Percentiles rank a stretch among this genome's conserved stretches.
These are phyloP conservation scores for Sclerotinia subarctica DNA, from an alignment of 2,329 filamentous ascomycete species.

Conservation along the genomic window DNA sequence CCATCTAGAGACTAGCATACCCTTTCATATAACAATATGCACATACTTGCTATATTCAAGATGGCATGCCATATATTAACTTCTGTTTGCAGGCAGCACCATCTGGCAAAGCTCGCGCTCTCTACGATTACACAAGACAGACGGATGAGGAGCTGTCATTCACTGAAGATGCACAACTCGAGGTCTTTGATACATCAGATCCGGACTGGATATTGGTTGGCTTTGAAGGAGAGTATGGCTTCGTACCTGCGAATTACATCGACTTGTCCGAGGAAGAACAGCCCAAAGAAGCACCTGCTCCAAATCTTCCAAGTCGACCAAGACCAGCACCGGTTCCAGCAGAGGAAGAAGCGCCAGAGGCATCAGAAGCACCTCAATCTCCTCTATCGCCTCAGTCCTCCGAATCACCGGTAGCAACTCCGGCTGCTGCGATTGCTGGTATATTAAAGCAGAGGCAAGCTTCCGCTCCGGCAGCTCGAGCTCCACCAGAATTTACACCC, in stretches of 20 bases:
- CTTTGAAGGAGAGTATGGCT: slow-evolving; percentile 80
- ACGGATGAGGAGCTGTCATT: slow-evolving; percentile 98
- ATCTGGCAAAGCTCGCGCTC: slow-evolving; percentile 71
- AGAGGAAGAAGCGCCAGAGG: slow-evolving; percentile 24
- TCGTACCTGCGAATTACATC: slow-evolving; percentile 95
- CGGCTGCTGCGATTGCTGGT: slow-evolving; percentile 49
- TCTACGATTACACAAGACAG: slow-evolving; percentile 97
- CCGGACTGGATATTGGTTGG: slow-evolving; percentile 96
- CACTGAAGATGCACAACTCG: slow-evolving; percentile 76
- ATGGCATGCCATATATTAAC: slow-evolving; percentile 22
- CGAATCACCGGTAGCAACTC: slow-evolving; percentile 28
- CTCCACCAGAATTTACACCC: slow-evolving; percentile 57
- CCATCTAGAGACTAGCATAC: not conserved
- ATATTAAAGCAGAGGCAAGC: slow-evolving; percentile 46
- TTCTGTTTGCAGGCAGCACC: slow-evolving; percentile 56
- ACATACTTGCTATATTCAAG: not conserved
- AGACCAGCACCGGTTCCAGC: slow-evolving; percentile 29
- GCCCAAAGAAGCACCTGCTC: slow-evolving; percentile 36
- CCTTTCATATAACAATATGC: not conserved
- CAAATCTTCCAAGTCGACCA: slow-evolving; percentile 40
- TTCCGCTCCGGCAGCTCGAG: slow-evolving; percentile 38
- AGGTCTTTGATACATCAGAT: slow-evolving; percentile 87
- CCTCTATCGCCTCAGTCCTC: not conserved
- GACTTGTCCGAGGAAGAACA: slow-evolving; percentile 55
- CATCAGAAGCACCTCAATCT: slow-evolving; percentile 19